Evolutionary conservation across 306 rosid species (phyloP), one percentile per base, ranked within the genome.

Genomic region (Phaseolus lunatus): DNA sequence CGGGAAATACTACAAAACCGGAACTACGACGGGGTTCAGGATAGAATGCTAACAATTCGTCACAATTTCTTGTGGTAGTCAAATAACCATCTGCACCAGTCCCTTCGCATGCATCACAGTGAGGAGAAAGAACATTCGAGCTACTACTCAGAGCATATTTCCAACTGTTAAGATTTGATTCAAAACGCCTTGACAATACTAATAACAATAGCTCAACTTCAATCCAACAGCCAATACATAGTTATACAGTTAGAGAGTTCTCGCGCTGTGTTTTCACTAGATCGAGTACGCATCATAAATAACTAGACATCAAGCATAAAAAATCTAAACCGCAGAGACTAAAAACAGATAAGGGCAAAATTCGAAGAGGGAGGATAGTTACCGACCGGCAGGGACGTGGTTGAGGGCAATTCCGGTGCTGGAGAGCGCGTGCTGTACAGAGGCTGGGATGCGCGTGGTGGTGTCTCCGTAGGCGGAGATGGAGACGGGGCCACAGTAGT

Each of bases 301-400:
- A 33, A 33, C 7, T 8, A 56, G 16, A 22, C 23, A 23, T 3
- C 2, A 22, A 56, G 1, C 0, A 56, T 56, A 7, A 16, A 22
- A 56, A 33, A 63, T 26, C 23, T 33, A 63, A 20, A 19, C 2
- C 0, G 1, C 22, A 27, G 44, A 62, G 37, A n/a, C 2, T 16
- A 0, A 62, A 61, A 31, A 31, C 3, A 33, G 4, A 11, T n/a
- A 13, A 33, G 35, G 18, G 8, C 11, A n/a, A 27, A 29, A n/a
- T 0, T 11, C 11, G 13, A 39, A 37, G 12, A 19, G 10, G 24
- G 1, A 7, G 15, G 41, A 27, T 10, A 5, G 33, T 61, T 82
- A 92, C 98, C 95, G 23, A 92, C 98, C 98, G 18, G 98, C 92
- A 2, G 98, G 98, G 65, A 93, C 98, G 41, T 93, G 98, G 73